A percentile compares a stretch with the other conserved stretches of the same genome.
phyloP scores from a whole-genome alignment of 2,329 filamentous ascomycete genomes.

The Phialocephala subalpina region DNA sequence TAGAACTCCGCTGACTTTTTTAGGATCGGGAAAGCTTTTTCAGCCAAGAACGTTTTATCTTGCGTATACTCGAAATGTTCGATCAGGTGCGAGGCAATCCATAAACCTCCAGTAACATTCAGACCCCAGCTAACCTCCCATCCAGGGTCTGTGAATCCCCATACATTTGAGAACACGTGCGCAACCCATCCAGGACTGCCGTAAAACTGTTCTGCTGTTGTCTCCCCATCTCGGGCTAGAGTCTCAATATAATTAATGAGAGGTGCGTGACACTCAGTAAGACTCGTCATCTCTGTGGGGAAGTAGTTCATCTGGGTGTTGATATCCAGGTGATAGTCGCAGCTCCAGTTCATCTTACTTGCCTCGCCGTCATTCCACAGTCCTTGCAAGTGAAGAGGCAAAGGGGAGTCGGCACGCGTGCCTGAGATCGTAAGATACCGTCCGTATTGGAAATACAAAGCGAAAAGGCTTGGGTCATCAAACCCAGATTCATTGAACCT shows the following conservation, averaged over 20 bases:
- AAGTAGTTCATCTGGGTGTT: conserved; percentile 52
- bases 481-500: conserved; percentile 8
- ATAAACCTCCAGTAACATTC: conserved; percentile 43
- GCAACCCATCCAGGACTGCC: conserved; percentile 30
- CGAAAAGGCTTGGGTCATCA: conserved; percentile 11
- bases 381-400: conserved; percentile 48
- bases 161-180: conserved; percentile 40
- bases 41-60: conserved; percentile 40
- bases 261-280: conserved; percentile 20
- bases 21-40: conserved; percentile 41
- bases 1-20: conserved; percentile 43
- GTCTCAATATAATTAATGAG: conserved; percentile 15
- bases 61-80: conserved; percentile 48
- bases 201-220: conserved; percentile 36
- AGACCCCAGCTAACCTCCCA: conserved; percentile 32
- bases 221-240: conserved; percentile 13
- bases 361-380: conserved; percentile 45
- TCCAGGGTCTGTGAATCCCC: conserved; percentile 34
- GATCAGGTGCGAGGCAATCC: conserved; percentile 48
- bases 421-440: conserved; percentile 44
- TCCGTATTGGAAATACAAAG: conserved; percentile 39
- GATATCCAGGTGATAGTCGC: conserved; percentile 49
- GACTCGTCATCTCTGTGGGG: conserved; percentile 37
- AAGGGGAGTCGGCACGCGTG: conserved; percentile 27
- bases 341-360: conserved; percentile 44